Percentiles rank a stretch among this genome's conserved stretches.
Conservation (phyloP, 345 rosid genomes). For the Citrus inodora region DNA sequence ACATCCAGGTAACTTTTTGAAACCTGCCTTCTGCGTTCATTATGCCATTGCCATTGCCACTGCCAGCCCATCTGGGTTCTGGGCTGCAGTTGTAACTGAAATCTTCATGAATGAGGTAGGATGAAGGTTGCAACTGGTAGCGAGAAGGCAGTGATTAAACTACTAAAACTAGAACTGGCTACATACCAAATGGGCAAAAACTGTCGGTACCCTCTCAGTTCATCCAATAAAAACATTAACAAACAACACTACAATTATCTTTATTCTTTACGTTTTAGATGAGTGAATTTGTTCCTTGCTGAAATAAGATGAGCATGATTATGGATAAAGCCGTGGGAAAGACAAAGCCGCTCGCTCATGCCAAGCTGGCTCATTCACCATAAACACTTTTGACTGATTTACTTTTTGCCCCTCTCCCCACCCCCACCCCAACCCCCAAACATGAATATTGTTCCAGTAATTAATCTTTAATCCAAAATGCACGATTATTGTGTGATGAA, state of each 20-base stretch:
- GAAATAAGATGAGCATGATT: background rate
- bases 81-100: background rate
- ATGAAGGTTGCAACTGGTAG: background rate
- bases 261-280: no score
- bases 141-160: background rate
- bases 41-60: no score
- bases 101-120: background rate
- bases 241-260: background rate
- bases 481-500: background rate
- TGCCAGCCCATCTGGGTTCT: no score
- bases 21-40: no score
- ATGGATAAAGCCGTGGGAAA: background rate
- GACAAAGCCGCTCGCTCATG: background rate
- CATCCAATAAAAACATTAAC: background rate
- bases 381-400: no score
- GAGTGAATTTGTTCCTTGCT: background rate
- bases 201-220: no score
- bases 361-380: background rate
- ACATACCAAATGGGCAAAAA: background rate
- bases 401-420: no score
- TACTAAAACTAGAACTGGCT: background rate
- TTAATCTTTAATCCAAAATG: background rate
- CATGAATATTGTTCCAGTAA: background rate
- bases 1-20: no score
- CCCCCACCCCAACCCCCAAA: no score